Percentiles rank a stretch among this genome's conserved stretches.
phyloP scores from a whole-genome alignment of 352 stramenopile species.

The Lagenidium sp. region DNA sequence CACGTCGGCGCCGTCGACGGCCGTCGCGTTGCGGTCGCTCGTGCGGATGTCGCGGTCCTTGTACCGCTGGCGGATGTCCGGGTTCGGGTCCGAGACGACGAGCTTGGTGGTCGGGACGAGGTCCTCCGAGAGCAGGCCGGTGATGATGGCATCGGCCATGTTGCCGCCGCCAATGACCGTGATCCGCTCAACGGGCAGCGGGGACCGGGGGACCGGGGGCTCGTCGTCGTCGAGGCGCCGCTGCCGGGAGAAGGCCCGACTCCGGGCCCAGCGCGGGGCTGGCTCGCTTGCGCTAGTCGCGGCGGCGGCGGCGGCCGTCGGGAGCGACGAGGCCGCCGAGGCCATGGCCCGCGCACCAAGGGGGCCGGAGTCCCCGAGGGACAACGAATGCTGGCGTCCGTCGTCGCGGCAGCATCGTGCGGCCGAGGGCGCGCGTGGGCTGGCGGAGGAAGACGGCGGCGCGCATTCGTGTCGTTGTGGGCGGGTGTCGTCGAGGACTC shows the following conservation, averaged over 20 bases:
- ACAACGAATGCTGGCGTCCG: too few relatives aligned
- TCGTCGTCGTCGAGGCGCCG: not conserved
- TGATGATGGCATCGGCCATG: slow-evolving; percentile 87
- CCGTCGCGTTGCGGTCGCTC: slow-evolving; percentile 46
- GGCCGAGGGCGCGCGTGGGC: too few relatives aligned
- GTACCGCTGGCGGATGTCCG: slow-evolving; percentile 61
- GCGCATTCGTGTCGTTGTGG: too few relatives aligned
- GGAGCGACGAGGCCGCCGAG: too few relatives aligned
- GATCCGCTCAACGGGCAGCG: slow-evolving; percentile 40
- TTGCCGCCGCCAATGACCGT: slow-evolving; percentile 84
- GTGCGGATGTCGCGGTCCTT: slow-evolving; percentile 39
- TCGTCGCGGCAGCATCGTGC: too few relatives aligned
- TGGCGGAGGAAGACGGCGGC: too few relatives aligned
- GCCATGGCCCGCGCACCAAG: too few relatives aligned
- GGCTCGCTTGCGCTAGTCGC: too few relatives aligned
- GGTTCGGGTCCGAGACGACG: slow-evolving; percentile 74
- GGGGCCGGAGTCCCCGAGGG: too few relatives aligned
- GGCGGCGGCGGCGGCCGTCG: too few relatives aligned
- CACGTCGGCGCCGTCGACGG: slow-evolving; percentile 78
- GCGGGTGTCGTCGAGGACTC: too few relatives aligned
- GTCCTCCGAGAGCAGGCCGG: slow-evolving; percentile 58
- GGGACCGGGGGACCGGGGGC: not conserved
- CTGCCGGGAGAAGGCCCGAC: slow-evolving; percentile 11
- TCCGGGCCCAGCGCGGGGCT: too few relatives aligned
- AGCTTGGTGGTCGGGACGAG: slow-evolving; percentile 56